Percentiles rank a stretch among this genome's conserved stretches.
Conservation (phyloP, 75 land plant species). For the Selaginella tamariscina region DNA sequence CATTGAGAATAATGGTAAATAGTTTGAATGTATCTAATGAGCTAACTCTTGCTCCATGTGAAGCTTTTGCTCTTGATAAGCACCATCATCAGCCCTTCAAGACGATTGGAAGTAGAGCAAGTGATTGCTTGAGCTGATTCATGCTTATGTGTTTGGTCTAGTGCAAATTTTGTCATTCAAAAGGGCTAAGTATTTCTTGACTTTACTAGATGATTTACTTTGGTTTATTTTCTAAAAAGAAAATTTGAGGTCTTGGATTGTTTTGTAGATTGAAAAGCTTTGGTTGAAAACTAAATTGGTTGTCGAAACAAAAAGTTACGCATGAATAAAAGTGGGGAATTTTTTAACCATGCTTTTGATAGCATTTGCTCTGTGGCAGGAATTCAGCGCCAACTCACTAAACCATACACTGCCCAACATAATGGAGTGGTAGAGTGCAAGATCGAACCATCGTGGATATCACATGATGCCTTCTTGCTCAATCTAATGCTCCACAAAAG, state of each 20-base stretch:
- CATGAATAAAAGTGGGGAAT: not conserved
- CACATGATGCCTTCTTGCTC: not conserved
- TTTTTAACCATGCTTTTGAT: not conserved
- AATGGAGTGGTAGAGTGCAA: not conserved
- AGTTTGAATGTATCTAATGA: not conserved
- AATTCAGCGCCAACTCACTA: no score
- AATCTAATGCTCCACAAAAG: not conserved
- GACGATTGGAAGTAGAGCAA: not conserved
- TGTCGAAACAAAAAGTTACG: not conserved
- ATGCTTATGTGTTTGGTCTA: not conserved
- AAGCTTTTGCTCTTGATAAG: not conserved
- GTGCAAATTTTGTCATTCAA: not conserved
- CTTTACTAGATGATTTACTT: not conserved
- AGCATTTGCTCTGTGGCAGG: no score
- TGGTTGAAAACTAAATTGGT: not conserved
- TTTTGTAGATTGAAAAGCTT: not conserved
- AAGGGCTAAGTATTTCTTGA: not conserved
- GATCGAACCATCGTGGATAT: not conserved
- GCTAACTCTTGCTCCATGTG: not conserved
- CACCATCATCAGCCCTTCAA: not conserved
- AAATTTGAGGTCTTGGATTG: conserved; percentile 1
- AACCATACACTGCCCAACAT: no score
- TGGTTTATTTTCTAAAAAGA: not conserved
- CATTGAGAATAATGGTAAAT: no score
- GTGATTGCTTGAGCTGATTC: not conserved